phyloP scores from a whole-genome alignment of 2,329 filamentous ascomycete species.

The Hypoxylon sp. region DNA sequence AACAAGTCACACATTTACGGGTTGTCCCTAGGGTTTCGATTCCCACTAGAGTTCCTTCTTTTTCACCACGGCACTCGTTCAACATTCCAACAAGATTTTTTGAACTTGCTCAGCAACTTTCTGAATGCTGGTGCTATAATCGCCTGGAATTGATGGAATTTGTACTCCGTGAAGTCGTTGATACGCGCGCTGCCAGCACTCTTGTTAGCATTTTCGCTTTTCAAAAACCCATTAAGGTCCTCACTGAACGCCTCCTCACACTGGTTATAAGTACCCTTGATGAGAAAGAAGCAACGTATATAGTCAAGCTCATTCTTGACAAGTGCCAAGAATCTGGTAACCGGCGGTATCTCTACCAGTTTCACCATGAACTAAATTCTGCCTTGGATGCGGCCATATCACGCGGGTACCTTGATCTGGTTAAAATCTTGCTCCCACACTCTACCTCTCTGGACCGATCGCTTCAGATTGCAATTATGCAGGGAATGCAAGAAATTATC shows the following conservation, averaged over 20 bases:
- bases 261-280: slow-evolving; percentile 1
- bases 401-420: slow-evolving; percentile 5
- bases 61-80: background rate
- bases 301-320: slow-evolving; percentile 3
- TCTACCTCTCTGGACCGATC: background rate
- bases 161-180: background rate
- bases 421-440: slow-evolving; percentile 14
- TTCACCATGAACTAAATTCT: background rate
- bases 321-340: background rate
- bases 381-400: slow-evolving; percentile 4
- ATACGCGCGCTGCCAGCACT: slow-evolving; percentile 13
- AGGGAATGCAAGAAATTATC: slow-evolving; percentile 5
- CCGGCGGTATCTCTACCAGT: background rate
- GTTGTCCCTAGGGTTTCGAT: too few species aligned
- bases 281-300: background rate
- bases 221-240: background rate
- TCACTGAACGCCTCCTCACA: background rate
- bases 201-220: slow-evolving; percentile 3
- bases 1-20: too few species aligned
- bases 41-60: slow-evolving; percentile 2
- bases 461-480: background rate
- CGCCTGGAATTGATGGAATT: background rate
- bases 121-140: slow-evolving; percentile 2
- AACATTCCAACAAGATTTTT: slow-evolving; percentile 14
- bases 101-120: slow-evolving; percentile 6